Evolutionary conservation across 441 rosid species (phyloP).

Genomic region (Lagerstroemia fauriei): DNA sequence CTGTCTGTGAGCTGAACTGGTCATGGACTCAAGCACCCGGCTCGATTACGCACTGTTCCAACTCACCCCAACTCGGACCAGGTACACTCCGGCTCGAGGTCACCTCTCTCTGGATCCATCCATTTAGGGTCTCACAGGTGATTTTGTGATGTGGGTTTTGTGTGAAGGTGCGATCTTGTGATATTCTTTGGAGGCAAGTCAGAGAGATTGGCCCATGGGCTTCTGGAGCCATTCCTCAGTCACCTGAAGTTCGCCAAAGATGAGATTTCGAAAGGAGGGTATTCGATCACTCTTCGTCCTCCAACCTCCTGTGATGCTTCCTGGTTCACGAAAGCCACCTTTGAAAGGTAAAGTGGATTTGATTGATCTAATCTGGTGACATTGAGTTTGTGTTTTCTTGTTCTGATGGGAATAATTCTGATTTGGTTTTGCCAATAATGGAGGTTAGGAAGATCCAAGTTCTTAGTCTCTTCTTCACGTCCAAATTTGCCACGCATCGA

Average conservation of each 20-base stretch:
- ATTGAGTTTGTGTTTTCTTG: not conserved
- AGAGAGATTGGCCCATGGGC: slow-evolving; percentile 84
- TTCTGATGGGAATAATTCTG: not conserved
- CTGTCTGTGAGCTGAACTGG: not conserved
- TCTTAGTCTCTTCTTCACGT: not conserved
- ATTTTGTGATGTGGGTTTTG: slow-evolving; percentile 1
- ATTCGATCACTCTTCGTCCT: slow-evolving; percentile 72
- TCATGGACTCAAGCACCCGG: slow-evolving; percentile 23
- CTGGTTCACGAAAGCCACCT: slow-evolving; percentile 85
- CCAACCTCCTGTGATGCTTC: slow-evolving; percentile 43
- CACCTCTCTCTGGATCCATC: slow-evolving; percentile 8
- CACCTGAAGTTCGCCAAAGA: slow-evolving; percentile 74
- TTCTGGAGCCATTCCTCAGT: slow-evolving; percentile 72
- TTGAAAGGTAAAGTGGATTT: slow-evolving; percentile 52
- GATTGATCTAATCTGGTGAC: not conserved
- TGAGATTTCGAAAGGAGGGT: slow-evolving; percentile 82
- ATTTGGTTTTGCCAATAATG: not conserved
- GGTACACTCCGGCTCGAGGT: slow-evolving; percentile 13
- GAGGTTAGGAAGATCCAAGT: not conserved
- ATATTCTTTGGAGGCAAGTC: slow-evolving; percentile 55
- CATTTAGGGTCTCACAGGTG: not conserved
- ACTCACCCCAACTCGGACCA: slow-evolving; percentile 30
- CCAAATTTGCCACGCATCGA: not conserved
- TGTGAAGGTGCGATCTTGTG: slow-evolving; percentile 71
- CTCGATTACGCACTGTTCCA: slow-evolving; percentile 26